Evolutionary conservation across 2,329 filamentous ascomycete genomes (phyloP).

Genomic region (Cladobotryum mycophilum): DNA sequence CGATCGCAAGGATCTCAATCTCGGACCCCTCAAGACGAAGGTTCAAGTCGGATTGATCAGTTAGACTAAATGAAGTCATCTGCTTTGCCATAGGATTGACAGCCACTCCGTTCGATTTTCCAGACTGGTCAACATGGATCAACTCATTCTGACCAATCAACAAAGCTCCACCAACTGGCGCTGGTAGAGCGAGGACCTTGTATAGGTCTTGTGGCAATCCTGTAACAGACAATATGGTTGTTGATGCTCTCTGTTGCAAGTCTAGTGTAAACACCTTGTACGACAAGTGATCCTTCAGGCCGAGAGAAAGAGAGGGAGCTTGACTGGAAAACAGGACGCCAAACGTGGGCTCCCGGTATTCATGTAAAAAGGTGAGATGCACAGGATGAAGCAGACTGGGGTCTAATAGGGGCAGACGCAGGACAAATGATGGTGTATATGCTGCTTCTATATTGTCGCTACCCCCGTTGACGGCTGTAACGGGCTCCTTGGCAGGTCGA

Average conservation of each 20-base stretch:
- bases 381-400: constrained; percentile 81
- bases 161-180: constrained; percentile 82
- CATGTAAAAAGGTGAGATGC: constrained; percentile 87
- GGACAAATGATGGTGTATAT: constrained; percentile 86
- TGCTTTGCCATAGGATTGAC: constrained; percentile 86
- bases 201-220: constrained; percentile 83
- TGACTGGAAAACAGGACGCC: constrained; percentile 80
- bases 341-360: constrained; percentile 96
- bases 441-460: constrained; percentile 50
- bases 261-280: constrained; percentile 97
- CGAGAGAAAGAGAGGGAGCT: constrained; percentile 68
- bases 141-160: constrained; percentile 84
- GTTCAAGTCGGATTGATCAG: constrained; percentile 75
- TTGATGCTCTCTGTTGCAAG: constrained; percentile 86
- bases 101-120: constrained; percentile 85
- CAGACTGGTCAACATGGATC: constrained; percentile 92
- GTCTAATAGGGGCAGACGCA: constrained; percentile 83
- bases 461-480: constrained; percentile 29
- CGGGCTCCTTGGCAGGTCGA: constrained; percentile 43
- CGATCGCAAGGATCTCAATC: constrained; percentile 68
- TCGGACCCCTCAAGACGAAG: constrained; percentile 76
- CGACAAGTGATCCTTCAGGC: constrained; percentile 76
- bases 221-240: constrained; percentile 79
- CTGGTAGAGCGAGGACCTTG: constrained; percentile 72
- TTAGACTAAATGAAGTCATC: constrained; percentile 74